A percentile compares a stretch with the other conserved stretches of the same genome.
phyloP scores from a whole-genome alignment of 2,329 filamentous ascomycete genomes.

The Alternaria infectoria region DNA sequence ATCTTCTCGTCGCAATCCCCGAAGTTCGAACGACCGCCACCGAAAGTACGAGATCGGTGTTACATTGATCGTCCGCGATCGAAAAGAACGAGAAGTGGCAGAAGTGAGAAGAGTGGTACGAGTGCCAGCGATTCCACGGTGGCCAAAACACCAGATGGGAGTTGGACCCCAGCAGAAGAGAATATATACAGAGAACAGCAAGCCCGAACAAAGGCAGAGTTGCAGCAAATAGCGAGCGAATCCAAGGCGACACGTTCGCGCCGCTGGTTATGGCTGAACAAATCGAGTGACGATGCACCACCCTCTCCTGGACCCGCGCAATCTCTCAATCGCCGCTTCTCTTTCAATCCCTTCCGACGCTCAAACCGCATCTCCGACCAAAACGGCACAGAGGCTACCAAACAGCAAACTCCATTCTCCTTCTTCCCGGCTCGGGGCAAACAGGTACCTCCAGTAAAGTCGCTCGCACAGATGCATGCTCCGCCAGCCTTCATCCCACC shows the following conservation, averaged over 20 bases:
- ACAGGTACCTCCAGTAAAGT: background rate
- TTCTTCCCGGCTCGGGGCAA: background rate
- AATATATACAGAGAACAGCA: constrained; percentile 13
- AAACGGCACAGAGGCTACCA: constrained; percentile 6
- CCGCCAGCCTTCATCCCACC: constrained; percentile 37
- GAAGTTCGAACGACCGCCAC: constrained; percentile 11
- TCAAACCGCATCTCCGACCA: constrained; percentile 20
- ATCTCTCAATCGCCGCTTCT: constrained; percentile 9
- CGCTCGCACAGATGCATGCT: constrained; percentile 23
- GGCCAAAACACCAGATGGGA: constrained; percentile 11
- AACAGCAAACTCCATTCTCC: constrained; percentile 1
- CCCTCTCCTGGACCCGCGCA: constrained; percentile 5
- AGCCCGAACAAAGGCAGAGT: constrained; percentile 13
- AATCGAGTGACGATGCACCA: constrained; percentile 18
- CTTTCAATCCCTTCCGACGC: constrained; percentile 27
- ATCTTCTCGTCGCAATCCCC: constrained; percentile 12
- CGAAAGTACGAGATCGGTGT: constrained; percentile 18
- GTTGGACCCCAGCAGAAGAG: constrained; percentile 7
- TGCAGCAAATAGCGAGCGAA: constrained; percentile 22
- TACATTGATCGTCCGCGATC: constrained; percentile 14
- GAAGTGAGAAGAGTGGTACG: background rate
- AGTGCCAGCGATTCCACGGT: constrained; percentile 21
- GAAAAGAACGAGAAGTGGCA: constrained; percentile 15
- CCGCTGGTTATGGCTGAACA: constrained; percentile 29
- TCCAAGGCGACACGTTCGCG: constrained; percentile 14